phyloP scores from a whole-genome alignment of 1,284 basidiomycete genomes.

The Veloboletus limbatus region DNA sequence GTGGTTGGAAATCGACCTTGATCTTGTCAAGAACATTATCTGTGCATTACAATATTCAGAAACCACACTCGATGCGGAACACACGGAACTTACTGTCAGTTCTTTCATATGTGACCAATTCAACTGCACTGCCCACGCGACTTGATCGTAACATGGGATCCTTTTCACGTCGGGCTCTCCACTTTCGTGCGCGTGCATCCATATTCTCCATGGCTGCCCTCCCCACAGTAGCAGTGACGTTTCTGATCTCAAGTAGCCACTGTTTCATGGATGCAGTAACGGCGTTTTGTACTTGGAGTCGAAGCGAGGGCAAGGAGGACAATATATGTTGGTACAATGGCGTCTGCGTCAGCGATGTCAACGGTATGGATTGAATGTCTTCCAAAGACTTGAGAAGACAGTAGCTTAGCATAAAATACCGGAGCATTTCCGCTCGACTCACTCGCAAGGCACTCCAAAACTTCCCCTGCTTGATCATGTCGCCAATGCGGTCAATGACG shows the following conservation, averaged over 20 bases:
- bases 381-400: constrained; percentile 72
- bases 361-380: constrained; percentile 89
- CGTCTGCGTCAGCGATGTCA: constrained; percentile 87
- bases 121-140: constrained; percentile 92
- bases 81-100: constrained; percentile 75
- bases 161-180: constrained; percentile 79
- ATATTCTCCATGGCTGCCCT: constrained; percentile 88
- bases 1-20: constrained; percentile 88
- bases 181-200: constrained; percentile 80
- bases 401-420: constrained; percentile 30
- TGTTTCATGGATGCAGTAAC: constrained; percentile 96
- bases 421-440: constrained; percentile 41
- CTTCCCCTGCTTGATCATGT: constrained; percentile 89
- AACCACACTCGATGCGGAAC: not conserved
- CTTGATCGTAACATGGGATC: constrained; percentile 73
- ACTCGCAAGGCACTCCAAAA: constrained; percentile 97
- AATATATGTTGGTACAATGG: constrained; percentile 92
- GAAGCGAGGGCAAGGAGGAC: constrained; percentile 87
- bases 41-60: constrained; percentile 33
- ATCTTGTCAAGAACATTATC: constrained; percentile 88
- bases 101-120: constrained; percentile 91
- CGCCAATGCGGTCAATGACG: constrained; percentile 89
- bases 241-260: constrained; percentile 95
- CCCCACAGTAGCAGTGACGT: constrained; percentile 85
- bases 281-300: constrained; percentile 86